Evolutionary conservation across 2,329 filamentous ascomycete genomes (phyloP), one percentile per base, ranked within the genome.

Genomic region (Calonectria pseudoturangicola): DNA sequence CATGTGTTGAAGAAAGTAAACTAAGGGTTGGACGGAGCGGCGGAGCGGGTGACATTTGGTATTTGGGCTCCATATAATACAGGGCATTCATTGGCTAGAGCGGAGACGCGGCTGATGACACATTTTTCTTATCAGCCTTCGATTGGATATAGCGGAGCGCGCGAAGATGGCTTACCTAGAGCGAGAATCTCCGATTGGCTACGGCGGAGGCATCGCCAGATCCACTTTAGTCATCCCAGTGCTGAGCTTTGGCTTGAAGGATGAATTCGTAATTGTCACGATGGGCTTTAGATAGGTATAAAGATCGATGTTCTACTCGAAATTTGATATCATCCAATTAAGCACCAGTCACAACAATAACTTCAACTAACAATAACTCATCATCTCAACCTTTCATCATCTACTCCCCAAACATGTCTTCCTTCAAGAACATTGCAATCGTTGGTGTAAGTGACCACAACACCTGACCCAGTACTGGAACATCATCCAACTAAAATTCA

Each of bases 141-240:
- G 12, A 74, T 73, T 75, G 68, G 73, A 36, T 36, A 12, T 9
- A 36, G 33, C 33, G 33, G 33, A 36, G 33, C 2, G 3, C 8
- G 2, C 3, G 7, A 36, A 36, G 33, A 33, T 47, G 16, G 43
- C 43, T 25, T 9, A 8, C 43, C 21, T 7, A 25, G 4, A 8
- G 2, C 10, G n/a, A 30, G 18, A 43, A 33, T 54, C 3, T 71
- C 48, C 56, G 10, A 75, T 74, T 75, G 68, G 73, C 28, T 27
- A 56, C 41, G 41, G 73, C 74, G 74, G 74, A 76, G 56, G 27
- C 33, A 4, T 12, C 2, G 25, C 2, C 12, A 27, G 12, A 18
- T 28, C 48, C 48, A 27, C 64, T 9, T 56, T 54, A 33, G 48
- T 56, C 48, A 66, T 56, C 39, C 1, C 21, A 27, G 33, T 16